These are phyloP conservation scores for Cryphonectria carpinicola DNA, from an alignment of 2,329 filamentous ascomycete species.

Conservation along the genomic window DNA sequence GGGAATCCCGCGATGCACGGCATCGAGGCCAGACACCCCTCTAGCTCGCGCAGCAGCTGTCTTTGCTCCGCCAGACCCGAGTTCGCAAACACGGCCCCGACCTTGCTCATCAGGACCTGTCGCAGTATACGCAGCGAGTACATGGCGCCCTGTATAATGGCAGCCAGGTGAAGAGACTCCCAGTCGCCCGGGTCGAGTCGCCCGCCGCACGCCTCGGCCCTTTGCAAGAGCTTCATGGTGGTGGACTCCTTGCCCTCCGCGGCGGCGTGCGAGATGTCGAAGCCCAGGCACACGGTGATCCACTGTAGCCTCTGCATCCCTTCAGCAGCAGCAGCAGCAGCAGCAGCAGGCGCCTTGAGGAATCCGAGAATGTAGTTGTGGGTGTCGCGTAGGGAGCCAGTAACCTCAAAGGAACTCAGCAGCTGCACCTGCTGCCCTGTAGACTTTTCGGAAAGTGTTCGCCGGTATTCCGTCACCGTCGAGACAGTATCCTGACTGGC, in stretches of 20 bases:
- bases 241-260: constrained; percentile 39
- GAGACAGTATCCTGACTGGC: background rate
- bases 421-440: constrained; percentile 40
- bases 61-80: background rate
- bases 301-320: constrained; percentile 34
- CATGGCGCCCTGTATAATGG: constrained; percentile 61
- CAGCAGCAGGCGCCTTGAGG: background rate
- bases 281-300: constrained; percentile 42
- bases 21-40: constrained; percentile 19
- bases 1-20: constrained; percentile 22
- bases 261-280: constrained; percentile 41
- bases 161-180: constrained; percentile 64
- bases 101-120: constrained; percentile 47
- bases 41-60: background rate
- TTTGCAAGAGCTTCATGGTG: constrained; percentile 36
- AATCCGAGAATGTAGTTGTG: constrained; percentile 10
- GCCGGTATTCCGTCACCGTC: constrained; percentile 44
- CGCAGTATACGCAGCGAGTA: constrained; percentile 64
- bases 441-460: constrained; percentile 37
- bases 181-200: constrained; percentile 48
- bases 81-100: constrained; percentile 2
- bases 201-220: constrained; percentile 35
- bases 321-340: background rate
- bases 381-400: constrained; percentile 34
- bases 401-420: constrained; percentile 29